Base-by-base conservation (phyloP, 1,284 basidiomycete species). In the Hemileia vastatrix region DNA sequence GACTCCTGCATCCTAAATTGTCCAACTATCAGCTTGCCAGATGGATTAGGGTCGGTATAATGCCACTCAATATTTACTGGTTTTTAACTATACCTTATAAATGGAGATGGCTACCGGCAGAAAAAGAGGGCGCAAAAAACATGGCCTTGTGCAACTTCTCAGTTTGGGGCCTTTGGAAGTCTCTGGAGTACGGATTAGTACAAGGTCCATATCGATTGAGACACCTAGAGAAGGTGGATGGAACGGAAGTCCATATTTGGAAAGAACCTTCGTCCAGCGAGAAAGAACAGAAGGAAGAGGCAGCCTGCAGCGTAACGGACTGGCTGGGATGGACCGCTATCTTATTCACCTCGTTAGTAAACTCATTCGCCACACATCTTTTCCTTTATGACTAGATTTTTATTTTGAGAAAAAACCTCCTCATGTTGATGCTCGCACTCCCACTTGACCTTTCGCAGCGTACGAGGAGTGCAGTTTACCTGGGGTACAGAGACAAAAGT, bases 1-100 rank as follows among this genome's bases (percentile, higher is more conserved):
- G 51, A 13, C 19, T 61, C n/a, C 51, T 61, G 2, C 58, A 61
- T 61, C 51, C 58, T 13, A 43, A 54, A 33, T 61, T 61, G 23
- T n/a, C 27, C 11, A 19, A 43, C 6, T 54, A 43, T 51, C 27
- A 43, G 23, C 45, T 36, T 4, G 2, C 47, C 2, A 21, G 58
- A 45, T 61, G 51, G 51, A 24, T 61, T 9, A 36, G 58, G 18
- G 31, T 61, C 19, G 36, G 5, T 3, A 15, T 61, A 18, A 54
- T 51, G 2, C 58, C 58, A 4, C 21, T 61, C 18, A 54, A 48
- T 40, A 31, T 45, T 19, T 54, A 54, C 40, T n/a, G 53, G 3
- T n/a, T 15, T 6, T 27, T 61, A 40, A 54, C 31, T 21, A 27
- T n/a, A 9, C 58, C 51, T 3, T 18, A 54, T 5, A 27, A 61